Evolutionary conservation across 352 stramenopile species (phyloP), one percentile per base, ranked within the genome.

Genomic region (Pythium sukuiense): DNA sequence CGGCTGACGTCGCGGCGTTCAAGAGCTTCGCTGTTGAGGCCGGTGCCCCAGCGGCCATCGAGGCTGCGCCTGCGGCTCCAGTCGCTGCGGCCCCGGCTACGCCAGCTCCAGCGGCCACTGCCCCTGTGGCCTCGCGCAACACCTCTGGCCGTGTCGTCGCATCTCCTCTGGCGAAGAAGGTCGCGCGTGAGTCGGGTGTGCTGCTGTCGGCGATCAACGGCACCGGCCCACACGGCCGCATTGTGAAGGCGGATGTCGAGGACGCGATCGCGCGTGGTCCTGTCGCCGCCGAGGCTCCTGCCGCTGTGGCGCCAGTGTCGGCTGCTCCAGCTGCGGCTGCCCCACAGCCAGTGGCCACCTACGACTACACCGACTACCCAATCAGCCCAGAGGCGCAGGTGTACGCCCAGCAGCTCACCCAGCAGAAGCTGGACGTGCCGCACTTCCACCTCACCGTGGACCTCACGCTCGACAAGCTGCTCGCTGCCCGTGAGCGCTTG

Each of bases 371-470:
- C 35, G 97, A 99, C 77, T 97, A 97, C 76, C 88, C 92, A 24
- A 83, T 98, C 64, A 96, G 90, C 53, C 46, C 75, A 14, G 83
- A 92, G 24, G 81, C 88, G 6, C 79, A 91, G 70, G 73, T 82
- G 55, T 74, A 95, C 56, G 96, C 95, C 18, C 82, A 90, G 54
- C 80, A 93, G 69, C 81, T 99, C 62, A 86, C 93, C 26, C 79
- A 97, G 73, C 96, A 97, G 59, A 99, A 99, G 85, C 70, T 87
- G 18, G 85, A 96, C 35, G 94, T 99, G 61, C 97, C 97, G 32
- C 97, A 99, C 80, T 99, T 99, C 85, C 98, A 99, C 79, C 77
- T 99, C 37, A 98, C 95, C 20, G 92, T 97, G 7, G 96, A 98
- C 73, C 62, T 99, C 43, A 87, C 83, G 53, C 71, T 99, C 29